These are phyloP conservation scores for Aspergillus clavatus DNA, from an alignment of 2,329 filamentous ascomycete species.

Conservation along the genomic window DNA sequence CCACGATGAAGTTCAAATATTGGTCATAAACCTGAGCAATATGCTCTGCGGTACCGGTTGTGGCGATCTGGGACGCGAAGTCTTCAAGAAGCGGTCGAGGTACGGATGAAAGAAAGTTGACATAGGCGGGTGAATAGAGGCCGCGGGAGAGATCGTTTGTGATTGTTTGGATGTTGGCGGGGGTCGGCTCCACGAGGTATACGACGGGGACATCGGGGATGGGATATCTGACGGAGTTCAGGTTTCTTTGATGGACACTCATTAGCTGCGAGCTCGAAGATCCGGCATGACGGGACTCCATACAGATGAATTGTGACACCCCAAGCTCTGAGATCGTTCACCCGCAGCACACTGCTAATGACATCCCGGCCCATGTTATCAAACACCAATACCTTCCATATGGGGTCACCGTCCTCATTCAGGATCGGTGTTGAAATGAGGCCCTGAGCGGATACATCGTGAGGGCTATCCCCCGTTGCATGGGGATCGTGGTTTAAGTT, in stretches of 20 bases:
- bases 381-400: slow-evolving; percentile 97
- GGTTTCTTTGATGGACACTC: slow-evolving; percentile 55
- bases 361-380: slow-evolving; percentile 89
- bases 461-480: slow-evolving; percentile 51
- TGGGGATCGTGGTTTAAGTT: slow-evolving; percentile 77
- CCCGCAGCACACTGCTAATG: slow-evolving; percentile 90
- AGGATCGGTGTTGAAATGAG: slow-evolving; percentile 70
- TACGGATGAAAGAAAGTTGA: slow-evolving; percentile 95
- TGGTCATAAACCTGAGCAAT: slow-evolving; percentile 94
- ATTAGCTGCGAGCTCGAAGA: slow-evolving; percentile 20
- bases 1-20: slow-evolving; percentile 95
- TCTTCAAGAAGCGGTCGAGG: slow-evolving; percentile 87
- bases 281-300: slow-evolving; percentile 18
- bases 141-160: slow-evolving; percentile 80
- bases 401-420: slow-evolving; percentile 81
- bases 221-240: slow-evolving; percentile 73
- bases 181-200: slow-evolving; percentile 88
- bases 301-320: slow-evolving; percentile 97
- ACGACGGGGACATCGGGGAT: slow-evolving; percentile 96
- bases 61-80: slow-evolving; percentile 82
- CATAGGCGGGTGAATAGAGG: slow-evolving; percentile 87
- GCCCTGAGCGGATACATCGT: slow-evolving; percentile 60
- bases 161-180: slow-evolving; percentile 74
- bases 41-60: slow-evolving; percentile 77
- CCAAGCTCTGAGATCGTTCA: slow-evolving; percentile 86